Base-by-base conservation (phyloP, 108 stramenopile species). In the Thalassiosira profunda region DNA sequence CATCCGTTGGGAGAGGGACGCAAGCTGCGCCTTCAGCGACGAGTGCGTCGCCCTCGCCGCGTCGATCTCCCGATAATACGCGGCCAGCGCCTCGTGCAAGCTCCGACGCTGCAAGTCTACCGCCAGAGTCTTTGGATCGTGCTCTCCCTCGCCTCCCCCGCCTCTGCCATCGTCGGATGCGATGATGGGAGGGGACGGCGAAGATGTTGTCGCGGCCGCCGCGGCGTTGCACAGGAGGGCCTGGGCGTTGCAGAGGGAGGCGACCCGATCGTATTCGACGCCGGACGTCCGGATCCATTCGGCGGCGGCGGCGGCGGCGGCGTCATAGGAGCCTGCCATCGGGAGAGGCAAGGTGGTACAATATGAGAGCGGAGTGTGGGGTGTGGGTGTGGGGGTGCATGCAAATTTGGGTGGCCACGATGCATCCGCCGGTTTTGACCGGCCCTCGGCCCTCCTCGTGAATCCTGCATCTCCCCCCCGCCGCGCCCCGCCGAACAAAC, bases 201-300 rank as follows among this genome's bases (percentile, higher is more conserved):
- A 40, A n/a, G 56, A 30, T 10, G 72, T 25, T 5, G 36, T 24
- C n/a, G 52, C 18, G 10, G 37, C 14, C 36, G 26, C 2, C 28
- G 59, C 67, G 23, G 62, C 62, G 31, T 69, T 76, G 21, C 54
- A 44, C 12, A 78, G 63, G 31, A 52, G 29, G 24, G 69, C 53
- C 46, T 78, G 76, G 26, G 46, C 42, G 35, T 78, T 78, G 36
- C 69, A 62, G 1, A 78, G 63, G 4, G 48, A 46, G 1, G 76
- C 76, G 43, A 78, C 55, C 35, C 60, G 76, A 30, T 78, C 76
- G 60, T 78, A 78, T 37, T 78, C 76, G 28, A 31, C 36, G 1
- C 70, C 31, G 21, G 76, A 46, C 25, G 53, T 25, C 43, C 66
- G 57, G 17, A 78, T 70, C 76, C 76, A 78, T 45, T 57, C 48